Base-by-base conservation (phyloP, 2,329 filamentous ascomycete genomes). In the Cercospora sesami region DNA sequence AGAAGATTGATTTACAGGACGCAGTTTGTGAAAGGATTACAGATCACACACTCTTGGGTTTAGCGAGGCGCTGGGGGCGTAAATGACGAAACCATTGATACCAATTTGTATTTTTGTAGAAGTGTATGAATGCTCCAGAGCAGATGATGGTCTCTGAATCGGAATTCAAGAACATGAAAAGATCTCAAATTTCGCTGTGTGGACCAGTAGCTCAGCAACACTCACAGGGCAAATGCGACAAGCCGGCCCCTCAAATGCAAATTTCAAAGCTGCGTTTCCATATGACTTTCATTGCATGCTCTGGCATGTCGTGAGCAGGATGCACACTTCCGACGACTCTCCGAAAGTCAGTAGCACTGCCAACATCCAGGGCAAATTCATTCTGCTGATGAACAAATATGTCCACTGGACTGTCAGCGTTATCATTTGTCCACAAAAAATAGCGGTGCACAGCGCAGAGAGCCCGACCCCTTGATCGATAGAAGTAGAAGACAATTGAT, bases 1-100 rank as follows among this genome's bases (percentile, higher is more conserved):
- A 57, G 69, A 73, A 33, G 66, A 75, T 9, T 72, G 62, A 51
- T 16, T 39, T 26, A 63, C 28, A 31, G 36, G 16, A 31, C 42
- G 57, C 45, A 45, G 36, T 21, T 39, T 30, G 23, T 42, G 33
- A 60, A 42, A 42, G 31, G 58, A 39, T 39, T 26, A 14, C 45
- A 51, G 45, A 51, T 51, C 45, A 23, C 45, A n/a, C 36, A 39
- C 45, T 51, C 45, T 51, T 51, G 45, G 36, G 26, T 60, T 60
- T 60, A 60, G 58, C 58, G 58, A 60, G 58, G 58, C 58, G 58
- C 58, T 60, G 58, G 58, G 23, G 58, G 31, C 39, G 58, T 59
- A 39, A 36, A 36, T 51, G 45, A 51, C 21, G 45, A 51, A 26
- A 60, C 39, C 30, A 60, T 60, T 33, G 55, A 60, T 60, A 60